Evolutionary conservation across 148 eudicot genomes (phyloP).

Genomic region (Amaranthus cruentus): DNA sequence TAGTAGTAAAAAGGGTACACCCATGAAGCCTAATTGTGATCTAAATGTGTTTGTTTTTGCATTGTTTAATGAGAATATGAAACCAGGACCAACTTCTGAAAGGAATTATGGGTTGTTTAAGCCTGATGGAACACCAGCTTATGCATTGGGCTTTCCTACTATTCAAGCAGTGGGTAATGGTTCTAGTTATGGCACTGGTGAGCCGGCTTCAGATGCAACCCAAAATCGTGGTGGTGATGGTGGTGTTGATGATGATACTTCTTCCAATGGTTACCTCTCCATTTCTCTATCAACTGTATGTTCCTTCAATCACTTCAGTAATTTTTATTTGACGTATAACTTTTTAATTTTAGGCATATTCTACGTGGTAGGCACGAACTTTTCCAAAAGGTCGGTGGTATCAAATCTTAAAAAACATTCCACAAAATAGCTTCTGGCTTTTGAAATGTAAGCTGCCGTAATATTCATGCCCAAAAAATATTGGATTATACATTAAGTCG

Average conservation of each 20-base stretch:
- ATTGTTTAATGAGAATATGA: constrained; percentile 79
- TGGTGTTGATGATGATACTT: constrained; percentile 7
- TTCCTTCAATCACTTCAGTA: not conserved
- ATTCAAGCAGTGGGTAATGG: constrained; percentile 27
- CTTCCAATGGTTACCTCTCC: constrained; percentile 60
- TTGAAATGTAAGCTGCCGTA: no score
- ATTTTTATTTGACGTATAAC: not conserved
- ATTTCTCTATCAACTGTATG: constrained; percentile 62
- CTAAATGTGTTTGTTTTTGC: constrained; percentile 73
- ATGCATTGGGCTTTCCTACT: constrained; percentile 46
- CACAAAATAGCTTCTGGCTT: no score
- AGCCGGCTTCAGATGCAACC: not conserved
- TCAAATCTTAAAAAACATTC: no score
- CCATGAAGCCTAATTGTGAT: constrained; percentile 58
- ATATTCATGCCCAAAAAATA: no score
- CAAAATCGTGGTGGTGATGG: constrained; percentile 21
- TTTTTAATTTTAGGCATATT: no score
- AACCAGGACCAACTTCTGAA: constrained; percentile 93
- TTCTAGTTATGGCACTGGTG: constrained; percentile 8
- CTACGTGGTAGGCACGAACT: no score
- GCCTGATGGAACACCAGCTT: constrained; percentile 79
- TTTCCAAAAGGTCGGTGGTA: no score
- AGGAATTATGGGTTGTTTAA: constrained; percentile 85
- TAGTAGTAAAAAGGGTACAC: constrained; percentile 55
- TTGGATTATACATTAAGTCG: no score